Percentiles rank a stretch among this genome's conserved stretches.
Evolutionary conservation across 2,329 filamentous ascomycete species (phyloP).

Genomic region (Zymoseptoria tritici): DNA sequence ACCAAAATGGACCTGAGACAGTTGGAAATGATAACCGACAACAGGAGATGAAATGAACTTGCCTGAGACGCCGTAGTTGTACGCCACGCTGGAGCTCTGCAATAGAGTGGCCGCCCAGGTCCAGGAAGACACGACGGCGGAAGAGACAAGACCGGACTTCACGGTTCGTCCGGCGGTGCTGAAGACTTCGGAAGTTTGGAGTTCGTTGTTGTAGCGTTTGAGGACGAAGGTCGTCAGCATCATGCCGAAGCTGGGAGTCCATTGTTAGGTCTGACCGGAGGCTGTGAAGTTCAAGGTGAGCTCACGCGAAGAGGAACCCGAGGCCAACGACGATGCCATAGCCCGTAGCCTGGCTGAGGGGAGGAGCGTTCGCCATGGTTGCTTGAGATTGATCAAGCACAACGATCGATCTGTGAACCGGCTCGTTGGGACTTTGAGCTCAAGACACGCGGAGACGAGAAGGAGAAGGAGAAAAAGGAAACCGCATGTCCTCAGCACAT

Average conservation of each 20-base stretch:
- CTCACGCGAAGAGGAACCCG: conserved; percentile 61
- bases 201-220: conserved; percentile 64
- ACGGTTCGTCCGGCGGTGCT: conserved; percentile 80
- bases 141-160: conserved; percentile 79
- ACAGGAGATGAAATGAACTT: too few relatives aligned
- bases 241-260: conserved; percentile 51
- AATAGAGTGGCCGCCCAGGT: conserved; percentile 63
- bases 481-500: too few relatives aligned
- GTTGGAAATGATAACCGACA: too few relatives aligned
- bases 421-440: too few relatives aligned
- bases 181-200: conserved; percentile 91
- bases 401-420: too few relatives aligned
- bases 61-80: conserved; percentile 51
- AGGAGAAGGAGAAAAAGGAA: too few relatives aligned
- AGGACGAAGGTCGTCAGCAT: conserved; percentile 65
- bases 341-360: conserved; percentile 55
- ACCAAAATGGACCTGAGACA: conserved; percentile 62
- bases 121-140: conserved; percentile 88
- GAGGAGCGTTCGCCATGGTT: conserved; percentile 24
- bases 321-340: conserved; percentile 73
- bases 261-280: neutral
- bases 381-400: neutral
- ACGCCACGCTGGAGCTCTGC: conserved; percentile 66
- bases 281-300: conserved; percentile 1
- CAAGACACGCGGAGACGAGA: too few relatives aligned